phyloP scores from a whole-genome alignment of 805 yeast species.

The Blastobotrys americana region DNA sequence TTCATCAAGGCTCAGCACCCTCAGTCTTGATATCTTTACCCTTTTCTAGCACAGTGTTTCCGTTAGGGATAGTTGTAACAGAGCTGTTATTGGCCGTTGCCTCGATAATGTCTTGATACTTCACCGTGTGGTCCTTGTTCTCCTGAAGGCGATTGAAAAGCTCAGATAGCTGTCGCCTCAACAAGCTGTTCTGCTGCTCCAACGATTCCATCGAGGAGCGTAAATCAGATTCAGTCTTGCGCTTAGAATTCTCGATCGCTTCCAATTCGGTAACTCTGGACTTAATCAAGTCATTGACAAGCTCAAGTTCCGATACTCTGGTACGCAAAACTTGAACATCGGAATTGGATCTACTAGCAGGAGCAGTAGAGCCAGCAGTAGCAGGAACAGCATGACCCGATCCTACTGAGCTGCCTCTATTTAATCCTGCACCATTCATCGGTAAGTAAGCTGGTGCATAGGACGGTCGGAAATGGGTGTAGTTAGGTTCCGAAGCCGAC shows the following conservation, averaged over 20 bases:
- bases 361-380: constrained; percentile 3
- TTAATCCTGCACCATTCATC: not conserved
- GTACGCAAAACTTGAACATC: constrained; percentile 50
- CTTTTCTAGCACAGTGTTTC: no score
- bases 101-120: not conserved
- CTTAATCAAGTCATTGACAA: constrained; percentile 82
- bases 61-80: no score
- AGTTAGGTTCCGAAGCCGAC: not conserved
- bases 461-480: not conserved
- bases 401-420: not conserved
- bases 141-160: not conserved
- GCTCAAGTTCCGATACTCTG: constrained; percentile 77
- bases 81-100: not conserved
- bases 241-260: constrained; percentile 25
- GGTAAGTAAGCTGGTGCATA: not conserved
- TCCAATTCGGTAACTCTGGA: constrained; percentile 80
- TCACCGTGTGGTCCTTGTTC: not conserved
- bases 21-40: no score
- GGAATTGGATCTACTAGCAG: constrained; percentile 7
- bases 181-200: not conserved
- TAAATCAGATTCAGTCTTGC: not conserved
- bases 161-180: not conserved
- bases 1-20: no score
- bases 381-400: constrained; percentile 2
- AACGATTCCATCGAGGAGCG: not conserved